A percentile compares a stretch with the other conserved stretches of the same genome.
Evolutionary conservation across 441 rosid species (phyloP).

Genomic region (Arabidopsis lyrata): DNA sequence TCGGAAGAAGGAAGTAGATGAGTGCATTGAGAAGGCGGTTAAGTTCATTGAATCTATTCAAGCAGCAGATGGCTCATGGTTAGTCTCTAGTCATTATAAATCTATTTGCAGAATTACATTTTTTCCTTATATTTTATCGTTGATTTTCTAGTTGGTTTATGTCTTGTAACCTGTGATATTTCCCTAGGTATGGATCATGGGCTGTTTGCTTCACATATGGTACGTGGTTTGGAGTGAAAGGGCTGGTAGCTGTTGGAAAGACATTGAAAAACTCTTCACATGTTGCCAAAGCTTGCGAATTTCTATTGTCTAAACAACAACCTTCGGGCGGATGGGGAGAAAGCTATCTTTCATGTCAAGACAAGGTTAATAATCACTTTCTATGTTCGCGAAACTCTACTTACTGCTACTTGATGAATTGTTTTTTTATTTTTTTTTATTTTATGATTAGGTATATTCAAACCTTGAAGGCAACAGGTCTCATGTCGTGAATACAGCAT

Average conservation of each 20-base stretch:
- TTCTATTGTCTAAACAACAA: slow-evolving; percentile 82
- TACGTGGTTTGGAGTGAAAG: slow-evolving; percentile 87
- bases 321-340: slow-evolving; percentile 97
- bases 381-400: not conserved
- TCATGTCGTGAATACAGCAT: slow-evolving; percentile 78
- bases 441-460: slow-evolving; percentile 59
- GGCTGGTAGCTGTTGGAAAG: slow-evolving; percentile 81
- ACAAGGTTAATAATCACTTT: slow-evolving; percentile 56
- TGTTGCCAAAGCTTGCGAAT: slow-evolving; percentile 81
- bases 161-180: slow-evolving; percentile 2
- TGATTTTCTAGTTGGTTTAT: slow-evolving; percentile 24
- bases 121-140: not conserved
- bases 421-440: not conserved
- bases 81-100: slow-evolving; percentile 38
- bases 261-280: slow-evolving; percentile 59
- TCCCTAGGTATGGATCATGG: slow-evolving; percentile 93
- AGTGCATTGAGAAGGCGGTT: slow-evolving; percentile 59
- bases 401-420: slow-evolving; percentile 6
- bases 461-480: slow-evolving; percentile 63
- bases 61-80: slow-evolving; percentile 78
- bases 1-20: slow-evolving; percentile 62
- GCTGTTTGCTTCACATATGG: slow-evolving; percentile 94
- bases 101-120: not conserved
- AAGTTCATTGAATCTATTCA: slow-evolving; percentile 64
- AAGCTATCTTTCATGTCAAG: slow-evolving; percentile 91